Percentiles rank a stretch among this genome's conserved stretches.
Evolutionary conservation across 148 eudicot species (phyloP).

Genomic region (Vaccinium darrowii): DNA sequence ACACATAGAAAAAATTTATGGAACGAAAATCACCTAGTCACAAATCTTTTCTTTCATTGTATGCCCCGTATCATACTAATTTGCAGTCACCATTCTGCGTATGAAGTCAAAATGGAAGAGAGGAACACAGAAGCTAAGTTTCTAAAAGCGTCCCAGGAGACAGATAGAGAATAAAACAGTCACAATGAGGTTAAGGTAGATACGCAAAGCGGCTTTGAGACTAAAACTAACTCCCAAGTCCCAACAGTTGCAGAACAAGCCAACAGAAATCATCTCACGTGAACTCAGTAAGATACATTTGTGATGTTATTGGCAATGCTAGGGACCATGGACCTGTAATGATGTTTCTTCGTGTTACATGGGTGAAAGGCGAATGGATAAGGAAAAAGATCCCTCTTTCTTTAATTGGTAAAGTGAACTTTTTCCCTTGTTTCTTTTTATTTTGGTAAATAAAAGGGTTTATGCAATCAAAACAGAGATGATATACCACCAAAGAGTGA

Average conservation of each 20-base stretch:
- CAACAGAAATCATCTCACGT: neutral
- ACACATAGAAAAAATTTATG: neutral
- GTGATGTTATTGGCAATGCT: neutral
- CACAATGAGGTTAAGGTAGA: neutral
- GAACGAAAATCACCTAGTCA: neutral
- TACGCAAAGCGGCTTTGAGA: neutral
- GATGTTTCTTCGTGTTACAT: neutral
- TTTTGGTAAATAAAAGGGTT: neutral
- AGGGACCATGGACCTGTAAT: neutral
- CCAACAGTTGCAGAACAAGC: neutral
- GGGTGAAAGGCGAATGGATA: neutral
- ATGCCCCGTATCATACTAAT: neutral
- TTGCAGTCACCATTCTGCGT: neutral
- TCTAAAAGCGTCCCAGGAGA: neutral
- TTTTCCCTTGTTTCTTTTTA: neutral
- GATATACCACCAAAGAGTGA: neutral
- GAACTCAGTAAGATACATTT: neutral
- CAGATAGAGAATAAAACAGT: neutral
- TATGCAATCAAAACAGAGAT: neutral
- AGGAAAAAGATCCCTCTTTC: neutral
- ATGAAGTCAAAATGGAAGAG: neutral
- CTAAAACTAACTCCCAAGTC: neutral
- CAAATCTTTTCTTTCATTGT: neutral
- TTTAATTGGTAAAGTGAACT: neutral
- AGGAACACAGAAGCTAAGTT: neutral